Evolutionary conservation across 2,329 filamentous ascomycete species (phyloP), one percentile per base, ranked within the genome.

Genomic region (Dactylonectria macrodidyma): DNA sequence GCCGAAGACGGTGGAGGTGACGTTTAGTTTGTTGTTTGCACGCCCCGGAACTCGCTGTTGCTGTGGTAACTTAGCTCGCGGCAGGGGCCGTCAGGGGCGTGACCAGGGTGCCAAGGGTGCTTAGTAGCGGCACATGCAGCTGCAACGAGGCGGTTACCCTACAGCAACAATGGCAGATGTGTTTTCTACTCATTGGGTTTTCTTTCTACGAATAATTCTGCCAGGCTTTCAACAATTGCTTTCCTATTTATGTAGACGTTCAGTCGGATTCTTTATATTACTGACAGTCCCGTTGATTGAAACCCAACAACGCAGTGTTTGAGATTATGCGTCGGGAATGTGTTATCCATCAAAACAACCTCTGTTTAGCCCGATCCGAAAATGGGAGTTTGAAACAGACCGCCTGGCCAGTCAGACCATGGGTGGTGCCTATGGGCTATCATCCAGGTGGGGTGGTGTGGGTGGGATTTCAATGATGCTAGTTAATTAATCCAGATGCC

Each of bases 11-110:
- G 54, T 71, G 50, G 19, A 65, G 71, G 74, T 76, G 76, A 75
- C 74, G 73, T 75, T 66, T 68, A 12, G 65, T 73, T 73, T 71
- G 71, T 76, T 70, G 59, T 70, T 73, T 72, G n/a, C 61, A 38
- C 22, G 26, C 56, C 59, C 71, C 52, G 61, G 52, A 16, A 38
- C 51, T 51, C 12, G 9, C 1, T 16, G 75, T 76, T 76, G 73
- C 75, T 71, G 51, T 76, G 65, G 73, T 41, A 70, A 76, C 71
- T 22, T 9, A 6, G 48, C 62, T 62, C 14, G 48, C 59, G 24
- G 24, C 54, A 66, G 64, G 64, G 69, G 68, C 57, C 54, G 24
- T 64, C 59, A 68, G 65, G 68, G 67, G 67, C 61, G 67, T 57
- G 46, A 48, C 66, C 69, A 61, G 72, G 70, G 65, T 51, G 30